Conservation (phyloP, 2,329 filamentous ascomycete species). For the Zasmidium angulare region DNA sequence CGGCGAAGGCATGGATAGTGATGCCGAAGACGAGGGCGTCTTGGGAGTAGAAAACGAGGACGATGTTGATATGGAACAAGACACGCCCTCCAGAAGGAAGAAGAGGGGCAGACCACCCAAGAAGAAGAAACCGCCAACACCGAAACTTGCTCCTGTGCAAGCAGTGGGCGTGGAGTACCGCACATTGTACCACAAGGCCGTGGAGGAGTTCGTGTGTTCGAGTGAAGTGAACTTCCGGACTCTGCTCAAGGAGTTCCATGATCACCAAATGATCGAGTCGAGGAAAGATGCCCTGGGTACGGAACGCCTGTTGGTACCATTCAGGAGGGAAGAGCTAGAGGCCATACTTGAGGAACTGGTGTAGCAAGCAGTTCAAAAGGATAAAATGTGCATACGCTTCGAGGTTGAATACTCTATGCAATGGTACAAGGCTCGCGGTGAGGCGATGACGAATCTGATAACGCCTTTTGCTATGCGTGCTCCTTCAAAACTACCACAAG, state of each 20-base stretch:
- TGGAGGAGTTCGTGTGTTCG: slow-evolving; percentile 95
- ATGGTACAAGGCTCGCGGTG: slow-evolving; percentile 1
- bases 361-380: slow-evolving; percentile 7
- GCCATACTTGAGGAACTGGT: slow-evolving; percentile 76
- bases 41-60: slow-evolving; percentile 32
- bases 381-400: not conserved
- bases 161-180: slow-evolving; percentile 76
- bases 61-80: slow-evolving; percentile 31
- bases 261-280: slow-evolving; percentile 95
- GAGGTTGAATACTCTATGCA: not conserved
- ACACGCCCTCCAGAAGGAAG: slow-evolving; percentile 30
- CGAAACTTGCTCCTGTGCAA: slow-evolving; percentile 13
- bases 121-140: slow-evolving; percentile 6
- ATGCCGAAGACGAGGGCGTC: slow-evolving; percentile 26
- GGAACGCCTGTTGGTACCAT: slow-evolving; percentile 81
- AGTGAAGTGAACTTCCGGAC: slow-evolving; percentile 96
- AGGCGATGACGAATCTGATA: slow-evolving; percentile 9
- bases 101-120: slow-evolving; percentile 10
- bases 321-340: slow-evolving; percentile 85
- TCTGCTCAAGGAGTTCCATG: slow-evolving; percentile 93
- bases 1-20: slow-evolving; percentile 33
- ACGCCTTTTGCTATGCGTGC: slow-evolving; percentile 15
- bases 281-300: slow-evolving; percentile 81
- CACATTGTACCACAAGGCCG: slow-evolving; percentile 89
- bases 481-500: not conserved